phyloP scores from a whole-genome alignment of 2,329 filamentous ascomycete species.

The Verticillium nonalfalfae region DNA sequence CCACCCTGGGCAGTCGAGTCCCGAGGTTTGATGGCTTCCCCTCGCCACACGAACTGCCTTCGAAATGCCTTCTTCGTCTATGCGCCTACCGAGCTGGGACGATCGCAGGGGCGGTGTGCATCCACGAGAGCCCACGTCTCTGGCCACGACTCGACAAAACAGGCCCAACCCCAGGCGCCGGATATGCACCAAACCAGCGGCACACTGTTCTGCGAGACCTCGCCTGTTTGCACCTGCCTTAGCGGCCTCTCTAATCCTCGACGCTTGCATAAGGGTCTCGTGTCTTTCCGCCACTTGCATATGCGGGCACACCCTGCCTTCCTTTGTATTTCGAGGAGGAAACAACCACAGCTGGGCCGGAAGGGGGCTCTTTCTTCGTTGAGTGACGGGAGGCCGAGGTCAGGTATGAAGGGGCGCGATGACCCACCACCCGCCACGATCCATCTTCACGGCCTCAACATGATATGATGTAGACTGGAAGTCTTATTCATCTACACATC shows the following conservation, averaged over 20 bases:
- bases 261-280: conserved; percentile 2
- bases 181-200: conserved; percentile 1
- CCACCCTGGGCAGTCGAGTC: not conserved
- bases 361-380: not conserved
- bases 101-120: not conserved
- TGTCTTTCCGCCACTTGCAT: not conserved
- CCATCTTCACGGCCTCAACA: not conserved
- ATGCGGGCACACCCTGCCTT: not conserved
- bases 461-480: not conserved
- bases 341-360: not conserved
- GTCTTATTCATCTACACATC: no score
- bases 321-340: not conserved
- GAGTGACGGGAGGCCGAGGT: not conserved
- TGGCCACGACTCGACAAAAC: not conserved
- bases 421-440: not conserved
- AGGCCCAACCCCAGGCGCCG: not conserved
- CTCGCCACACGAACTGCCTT: not conserved
- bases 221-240: not conserved
- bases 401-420: not conserved
- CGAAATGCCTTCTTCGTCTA: not conserved
- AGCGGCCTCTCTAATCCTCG: not conserved
- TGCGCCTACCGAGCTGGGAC: not conserved
- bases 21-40: no score
- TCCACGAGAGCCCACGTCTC: not conserved
- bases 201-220: not conserved